Evolutionary conservation across 352 stramenopile species (phyloP).

Genomic region (Globisporangium iwayamae): DNA sequence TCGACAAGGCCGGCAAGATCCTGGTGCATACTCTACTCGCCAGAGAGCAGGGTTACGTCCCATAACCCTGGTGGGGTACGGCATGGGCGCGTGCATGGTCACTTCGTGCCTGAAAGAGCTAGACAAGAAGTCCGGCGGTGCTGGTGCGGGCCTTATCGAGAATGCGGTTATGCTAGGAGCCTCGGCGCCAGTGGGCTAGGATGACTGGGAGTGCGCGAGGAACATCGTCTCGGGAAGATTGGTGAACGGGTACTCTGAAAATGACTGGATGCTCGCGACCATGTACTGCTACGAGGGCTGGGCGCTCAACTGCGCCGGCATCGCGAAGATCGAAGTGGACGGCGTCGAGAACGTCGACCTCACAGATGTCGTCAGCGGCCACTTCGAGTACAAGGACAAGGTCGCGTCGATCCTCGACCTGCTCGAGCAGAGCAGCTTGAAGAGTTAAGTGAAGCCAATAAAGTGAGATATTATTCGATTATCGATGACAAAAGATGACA

Average conservation of each 20-base stretch:
- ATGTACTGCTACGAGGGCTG: conserved; percentile 89
- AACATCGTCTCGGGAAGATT: conserved; percentile 78
- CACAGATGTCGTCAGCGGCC: conserved; percentile 67
- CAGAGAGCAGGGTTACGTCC: conserved; percentile 76
- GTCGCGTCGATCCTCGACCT: conserved; percentile 76
- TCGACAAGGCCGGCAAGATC: conserved; percentile 69
- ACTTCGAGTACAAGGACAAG: conserved; percentile 89
- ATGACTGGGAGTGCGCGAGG: conserved; percentile 69
- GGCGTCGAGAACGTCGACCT: conserved; percentile 85
- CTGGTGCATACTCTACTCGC: conserved; percentile 55
- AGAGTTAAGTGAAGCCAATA: background rate
- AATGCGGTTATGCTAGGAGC: conserved; percentile 86
- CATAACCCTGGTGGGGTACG: conserved; percentile 88
- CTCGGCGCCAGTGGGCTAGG: conserved; percentile 49
- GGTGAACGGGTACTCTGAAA: conserved; percentile 89
- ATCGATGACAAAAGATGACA: too few species aligned
- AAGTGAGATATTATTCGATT: too few species aligned
- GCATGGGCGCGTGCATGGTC: conserved; percentile 88
- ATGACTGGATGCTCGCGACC: conserved; percentile 89
- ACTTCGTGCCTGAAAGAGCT: conserved; percentile 88
- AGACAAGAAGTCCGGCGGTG: conserved; percentile 42
- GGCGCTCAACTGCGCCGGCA: conserved; percentile 73
- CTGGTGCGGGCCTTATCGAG: conserved; percentile 78
- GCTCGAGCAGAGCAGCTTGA: conserved; percentile 47
- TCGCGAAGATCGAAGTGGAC: conserved; percentile 53